Evolutionary conservation across 352 stramenopile genomes (phyloP), one percentile per base, ranked within the genome.

Genomic region (Phytophthora uliginosa): DNA sequence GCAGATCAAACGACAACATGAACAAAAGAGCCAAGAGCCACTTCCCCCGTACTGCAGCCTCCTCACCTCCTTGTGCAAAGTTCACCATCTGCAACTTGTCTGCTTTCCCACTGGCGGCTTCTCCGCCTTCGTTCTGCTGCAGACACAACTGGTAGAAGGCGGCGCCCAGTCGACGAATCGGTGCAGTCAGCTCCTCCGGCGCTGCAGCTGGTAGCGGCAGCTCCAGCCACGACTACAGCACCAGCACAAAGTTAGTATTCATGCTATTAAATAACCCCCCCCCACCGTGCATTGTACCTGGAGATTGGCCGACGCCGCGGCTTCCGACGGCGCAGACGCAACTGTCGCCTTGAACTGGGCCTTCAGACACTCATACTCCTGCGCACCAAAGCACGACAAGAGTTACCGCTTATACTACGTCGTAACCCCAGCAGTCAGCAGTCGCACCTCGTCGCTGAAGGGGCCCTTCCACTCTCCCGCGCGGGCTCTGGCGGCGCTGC

Each of bases 291-390:
- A 18, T 15, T 53, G 7, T 18, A 90, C 86, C 81, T 93, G 84
- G 10, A 91, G 50, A 38, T 85, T 84, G 3, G 48, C 61, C 13
- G 77, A 53, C 1, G 71, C 75, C 2, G 71, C 74, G 13, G 68
- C 50, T 24, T 75, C 51, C 15, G 65, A 74, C 26, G 71, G 45
- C 15, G 59, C 70, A 22, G 57, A 55, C 24, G 63, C 74, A 12
- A 84, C 54, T 22, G 77, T 66, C 33, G 82, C 69, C 26, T 85
- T 59, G 71, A 85, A 95, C 60, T 77, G 86, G 38, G 63, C 36
- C 63, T 71, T 71, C 20, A 96, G 65, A 57, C 86, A 83, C 9
- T 91, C 82, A 60, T 90, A 95, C 53, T 95, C 87, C 89, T 95
- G 58, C 8, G 7, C 28, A 50, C 38, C 20, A 72, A 7, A 9